Evolutionary conservation across 306 rosid species (phyloP).

Genomic region (Cicer cuneatum): DNA sequence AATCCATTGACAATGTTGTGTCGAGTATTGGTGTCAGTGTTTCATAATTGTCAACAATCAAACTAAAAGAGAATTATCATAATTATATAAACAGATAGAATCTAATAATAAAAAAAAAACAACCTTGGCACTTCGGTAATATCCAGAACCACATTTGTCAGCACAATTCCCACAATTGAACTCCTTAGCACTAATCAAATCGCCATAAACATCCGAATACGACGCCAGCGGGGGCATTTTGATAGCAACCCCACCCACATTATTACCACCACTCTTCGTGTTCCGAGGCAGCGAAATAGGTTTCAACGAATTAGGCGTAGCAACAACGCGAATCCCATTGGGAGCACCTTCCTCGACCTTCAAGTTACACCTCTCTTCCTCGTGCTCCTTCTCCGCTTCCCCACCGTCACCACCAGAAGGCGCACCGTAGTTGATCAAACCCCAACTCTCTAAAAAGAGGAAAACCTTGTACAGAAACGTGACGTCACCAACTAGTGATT

Average conservation of each 20-base stretch:
- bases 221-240: slow-evolving; percentile 75
- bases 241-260: slow-evolving; percentile 43
- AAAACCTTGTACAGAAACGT: slow-evolving; percentile 76
- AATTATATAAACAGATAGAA: not conserved
- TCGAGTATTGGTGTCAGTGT: no score
- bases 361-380: slow-evolving; percentile 51
- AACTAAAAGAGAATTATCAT: not conserved
- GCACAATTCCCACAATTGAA: slow-evolving; percentile 67
- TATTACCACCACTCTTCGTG: slow-evolving; percentile 28
- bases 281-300: slow-evolving; percentile 55
- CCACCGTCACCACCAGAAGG: slow-evolving; percentile 38
- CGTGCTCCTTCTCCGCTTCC: slow-evolving; percentile 40
- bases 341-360: slow-evolving; percentile 84
- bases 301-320: slow-evolving; percentile 73
- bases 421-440: slow-evolving; percentile 73
- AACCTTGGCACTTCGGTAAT: slow-evolving; percentile 69
- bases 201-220: slow-evolving; percentile 66
- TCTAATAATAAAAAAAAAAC: not conserved
- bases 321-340: slow-evolving; percentile 80
- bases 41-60: not conserved
- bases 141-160: slow-evolving; percentile 62
- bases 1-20: not conserved
- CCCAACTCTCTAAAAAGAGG: slow-evolving; percentile 72
- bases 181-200: slow-evolving; percentile 53
- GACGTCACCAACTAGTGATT: slow-evolving; percentile 88